phyloP scores from a whole-genome alignment of 1,284 basidiomycete species.

The Tylopilus sp. region DNA sequence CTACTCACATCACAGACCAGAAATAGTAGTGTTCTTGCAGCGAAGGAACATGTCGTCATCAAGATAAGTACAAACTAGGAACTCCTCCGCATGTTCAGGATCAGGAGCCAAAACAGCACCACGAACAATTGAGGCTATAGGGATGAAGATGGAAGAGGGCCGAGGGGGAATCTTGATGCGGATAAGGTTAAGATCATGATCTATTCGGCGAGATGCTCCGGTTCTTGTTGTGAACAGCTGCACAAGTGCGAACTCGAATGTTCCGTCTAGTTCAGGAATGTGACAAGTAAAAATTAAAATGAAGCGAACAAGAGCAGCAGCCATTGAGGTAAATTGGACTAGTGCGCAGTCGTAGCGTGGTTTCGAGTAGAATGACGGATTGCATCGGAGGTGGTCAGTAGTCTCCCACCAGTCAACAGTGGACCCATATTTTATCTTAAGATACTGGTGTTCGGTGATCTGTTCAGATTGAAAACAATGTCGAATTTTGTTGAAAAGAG shows the following conservation, averaged over 20 bases:
- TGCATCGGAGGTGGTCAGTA: neutral
- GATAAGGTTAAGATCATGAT: neutral
- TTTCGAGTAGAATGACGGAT: neutral
- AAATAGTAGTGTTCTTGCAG: neutral
- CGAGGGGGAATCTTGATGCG: neutral
- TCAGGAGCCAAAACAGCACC: neutral
- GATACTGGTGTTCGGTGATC: neutral
- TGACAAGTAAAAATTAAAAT: neutral
- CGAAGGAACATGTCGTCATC: neutral
- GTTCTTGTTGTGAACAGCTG: neutral
- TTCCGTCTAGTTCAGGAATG: neutral
- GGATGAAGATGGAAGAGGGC: neutral
- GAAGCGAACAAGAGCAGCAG: neutral
- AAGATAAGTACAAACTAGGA: neutral
- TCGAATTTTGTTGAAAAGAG: no score
- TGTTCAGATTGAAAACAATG: neutral
- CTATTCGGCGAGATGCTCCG: neutral
- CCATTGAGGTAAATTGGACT: neutral
- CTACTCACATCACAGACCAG: neutral
- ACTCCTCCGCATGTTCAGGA: neutral
- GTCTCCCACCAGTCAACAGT: neutral
- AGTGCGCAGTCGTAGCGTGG: neutral
- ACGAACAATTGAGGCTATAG: neutral
- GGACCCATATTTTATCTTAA: neutral
- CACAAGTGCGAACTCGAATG: neutral